Conservation (phyloP, 176 grass and related monocot species). For the Cymbopogon citratus region DNA sequence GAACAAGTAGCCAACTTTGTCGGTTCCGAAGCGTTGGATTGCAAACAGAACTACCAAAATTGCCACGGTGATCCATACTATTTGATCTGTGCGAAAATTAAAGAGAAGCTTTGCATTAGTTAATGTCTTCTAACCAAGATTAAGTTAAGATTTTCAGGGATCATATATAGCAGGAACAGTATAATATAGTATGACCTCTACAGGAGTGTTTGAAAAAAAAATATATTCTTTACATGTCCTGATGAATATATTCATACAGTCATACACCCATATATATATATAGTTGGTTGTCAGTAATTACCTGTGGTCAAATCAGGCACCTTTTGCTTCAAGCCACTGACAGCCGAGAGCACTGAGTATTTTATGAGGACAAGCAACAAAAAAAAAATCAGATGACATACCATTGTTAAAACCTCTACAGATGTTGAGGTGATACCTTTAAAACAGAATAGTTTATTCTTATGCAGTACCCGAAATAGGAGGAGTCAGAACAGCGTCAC, state of each 20-base stretch:
- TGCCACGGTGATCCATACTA: slow-evolving; percentile 37
- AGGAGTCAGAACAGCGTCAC: slow-evolving; percentile 48
- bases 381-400: neutral
- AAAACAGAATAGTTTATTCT: neutral
- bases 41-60: slow-evolving; percentile 41
- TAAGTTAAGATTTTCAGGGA: neutral
- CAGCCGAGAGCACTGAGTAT: slow-evolving; percentile 22
- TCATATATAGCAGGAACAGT: neutral
- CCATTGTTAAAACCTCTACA: neutral
- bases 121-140: neutral
- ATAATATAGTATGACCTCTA: neutral
- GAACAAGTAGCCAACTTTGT: slow-evolving; percentile 47
- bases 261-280: no score
- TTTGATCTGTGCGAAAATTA: slow-evolving; percentile 19
- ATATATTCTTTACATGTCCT: neutral
- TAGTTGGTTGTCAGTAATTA: neutral
- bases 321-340: slow-evolving; percentile 14
- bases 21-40: slow-evolving; percentile 41
- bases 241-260: no score
- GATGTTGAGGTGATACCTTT: neutral
- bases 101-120: neutral
- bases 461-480: slow-evolving; percentile 36
- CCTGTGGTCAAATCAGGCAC: slow-evolving; percentile 20
- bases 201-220: neutral
- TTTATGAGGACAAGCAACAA: neutral